Conservation (phyloP, 2,329 filamentous ascomycete species). For the Fusarium verticillioides region DNA sequence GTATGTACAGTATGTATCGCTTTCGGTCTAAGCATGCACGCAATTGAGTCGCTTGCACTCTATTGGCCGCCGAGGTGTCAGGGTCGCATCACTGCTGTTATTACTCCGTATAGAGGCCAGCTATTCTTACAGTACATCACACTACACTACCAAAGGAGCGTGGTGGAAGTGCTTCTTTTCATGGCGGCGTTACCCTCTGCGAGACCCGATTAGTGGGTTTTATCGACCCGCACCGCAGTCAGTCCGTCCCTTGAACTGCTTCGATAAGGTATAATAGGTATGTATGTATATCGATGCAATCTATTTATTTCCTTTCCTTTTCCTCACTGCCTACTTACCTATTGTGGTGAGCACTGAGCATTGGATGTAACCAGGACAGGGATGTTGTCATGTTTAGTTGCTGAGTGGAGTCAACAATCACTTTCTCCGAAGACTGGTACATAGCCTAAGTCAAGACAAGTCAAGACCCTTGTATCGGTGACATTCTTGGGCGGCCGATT, state of each 20-base stretch:
- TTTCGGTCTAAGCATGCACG: not conserved
- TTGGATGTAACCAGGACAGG: not conserved
- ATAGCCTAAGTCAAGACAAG: not conserved
- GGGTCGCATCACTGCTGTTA: slow-evolving; percentile 24
- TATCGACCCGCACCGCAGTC: not conserved
- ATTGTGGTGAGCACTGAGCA: not conserved
- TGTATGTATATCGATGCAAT: not conserved
- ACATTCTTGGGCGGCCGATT: not conserved
- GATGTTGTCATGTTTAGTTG: not conserved
- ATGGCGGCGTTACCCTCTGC: not conserved
- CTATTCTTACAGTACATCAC: not conserved
- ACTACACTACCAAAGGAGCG: not conserved
- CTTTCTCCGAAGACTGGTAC: not conserved
- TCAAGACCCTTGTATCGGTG: not conserved
- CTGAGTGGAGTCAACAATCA: not conserved
- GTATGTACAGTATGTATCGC: not conserved
- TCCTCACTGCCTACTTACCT: not conserved
- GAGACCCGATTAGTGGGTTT: not conserved
- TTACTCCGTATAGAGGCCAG: not conserved
- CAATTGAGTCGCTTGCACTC: slow-evolving; percentile 6
- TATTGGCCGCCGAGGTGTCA: slow-evolving; percentile 34
- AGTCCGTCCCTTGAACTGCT: not conserved
- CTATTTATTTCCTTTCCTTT: not conserved
- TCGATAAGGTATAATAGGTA: not conserved
- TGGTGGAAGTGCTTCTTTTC: not conserved